These are phyloP conservation scores for Discostella stelligeroides DNA, from an alignment of 108 stramenopile genomes.

Conservation along the genomic window DNA sequence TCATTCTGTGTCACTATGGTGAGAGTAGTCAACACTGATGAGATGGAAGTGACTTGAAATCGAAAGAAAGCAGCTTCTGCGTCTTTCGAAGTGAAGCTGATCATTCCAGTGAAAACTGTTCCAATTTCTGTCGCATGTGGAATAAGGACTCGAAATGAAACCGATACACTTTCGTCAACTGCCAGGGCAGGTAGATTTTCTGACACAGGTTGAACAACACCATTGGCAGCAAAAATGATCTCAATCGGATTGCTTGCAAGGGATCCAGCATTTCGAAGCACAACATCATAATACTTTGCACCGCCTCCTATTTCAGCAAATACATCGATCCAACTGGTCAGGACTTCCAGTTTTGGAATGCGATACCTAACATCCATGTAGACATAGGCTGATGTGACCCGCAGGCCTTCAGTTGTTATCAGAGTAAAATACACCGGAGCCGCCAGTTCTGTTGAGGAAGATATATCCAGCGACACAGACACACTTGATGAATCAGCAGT, in stretches of 20 bases:
- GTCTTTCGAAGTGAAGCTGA: conserved; percentile 25
- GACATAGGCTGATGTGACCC: conserved; percentile 20
- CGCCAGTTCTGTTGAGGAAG: conserved; percentile 10
- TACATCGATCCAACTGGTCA: conserved; percentile 7
- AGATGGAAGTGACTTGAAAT: conserved; percentile 17
- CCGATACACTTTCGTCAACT: conserved; percentile 24
- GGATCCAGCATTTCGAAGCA: conserved; percentile 27
- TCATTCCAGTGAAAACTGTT: conserved; percentile 19
- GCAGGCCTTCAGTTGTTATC: conserved; percentile 20
- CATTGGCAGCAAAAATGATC: conserved; percentile 8
- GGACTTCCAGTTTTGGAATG: conserved; percentile 19
- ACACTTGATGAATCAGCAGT: conserved; percentile 14
- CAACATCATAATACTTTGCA: conserved; percentile 23
- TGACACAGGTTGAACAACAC: conserved; percentile 7
- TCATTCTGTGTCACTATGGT: conserved; percentile 34
- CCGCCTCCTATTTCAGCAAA: conserved; percentile 1
- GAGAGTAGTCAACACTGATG: conserved; percentile 15
- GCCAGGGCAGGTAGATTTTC: conserved; percentile 21
- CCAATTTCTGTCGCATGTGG: conserved; percentile 12
- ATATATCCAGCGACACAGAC: conserved; percentile 22
- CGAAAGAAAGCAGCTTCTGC: conserved; percentile 3
- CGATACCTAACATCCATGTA: conserved; percentile 32
- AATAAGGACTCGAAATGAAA: conserved; percentile 15
- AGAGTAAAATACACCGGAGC: conserved; percentile 22
- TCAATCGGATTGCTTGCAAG: conserved; percentile 24